These are phyloP conservation scores for Hericium rajendrae DNA, from an alignment of 768 basidiomycete genomes.

Conservation along the genomic window DNA sequence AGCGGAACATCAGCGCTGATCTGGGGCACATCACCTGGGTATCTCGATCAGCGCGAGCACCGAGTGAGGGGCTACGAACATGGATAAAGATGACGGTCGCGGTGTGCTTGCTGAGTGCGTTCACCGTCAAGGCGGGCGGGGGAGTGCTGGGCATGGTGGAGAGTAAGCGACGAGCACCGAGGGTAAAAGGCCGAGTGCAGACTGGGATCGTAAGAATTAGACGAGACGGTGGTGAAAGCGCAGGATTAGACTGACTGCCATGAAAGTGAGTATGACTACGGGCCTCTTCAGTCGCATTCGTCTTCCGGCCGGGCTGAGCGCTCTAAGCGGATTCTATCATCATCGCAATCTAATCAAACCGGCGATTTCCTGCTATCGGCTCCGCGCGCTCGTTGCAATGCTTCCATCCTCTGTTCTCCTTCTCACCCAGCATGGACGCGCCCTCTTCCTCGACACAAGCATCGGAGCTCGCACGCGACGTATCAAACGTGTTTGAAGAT, in stretches of 20 bases:
- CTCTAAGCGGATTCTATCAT: too few species aligned
- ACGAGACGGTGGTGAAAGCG: background rate
- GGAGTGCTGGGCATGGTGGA: conserved; percentile 1
- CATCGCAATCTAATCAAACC: background rate
- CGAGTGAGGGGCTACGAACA: conserved; percentile 35
- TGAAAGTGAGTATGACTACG: background rate
- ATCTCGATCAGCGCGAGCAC: conserved; percentile 1
- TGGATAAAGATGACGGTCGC: conserved; percentile 88
- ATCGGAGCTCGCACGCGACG: too few species aligned
- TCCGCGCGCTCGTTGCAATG: background rate
- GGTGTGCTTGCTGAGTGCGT: conserved; percentile 53
- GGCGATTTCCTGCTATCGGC: background rate
- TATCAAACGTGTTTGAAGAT: too few species aligned
- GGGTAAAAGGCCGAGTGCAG: background rate
- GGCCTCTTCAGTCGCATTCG: background rate
- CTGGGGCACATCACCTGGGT: background rate
- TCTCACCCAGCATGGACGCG: background rate
- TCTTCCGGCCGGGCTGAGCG: too few species aligned
- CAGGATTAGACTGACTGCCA: background rate
- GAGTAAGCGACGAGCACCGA: background rate
- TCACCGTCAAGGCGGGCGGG: conserved; percentile 3
- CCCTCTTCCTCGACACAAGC: background rate
- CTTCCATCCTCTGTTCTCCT: background rate
- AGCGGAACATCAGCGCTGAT: background rate
- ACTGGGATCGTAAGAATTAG: background rate